phyloP scores from a whole-genome alignment of 2,329 filamentous ascomycete species.

The Ustulina deusta region DNA sequence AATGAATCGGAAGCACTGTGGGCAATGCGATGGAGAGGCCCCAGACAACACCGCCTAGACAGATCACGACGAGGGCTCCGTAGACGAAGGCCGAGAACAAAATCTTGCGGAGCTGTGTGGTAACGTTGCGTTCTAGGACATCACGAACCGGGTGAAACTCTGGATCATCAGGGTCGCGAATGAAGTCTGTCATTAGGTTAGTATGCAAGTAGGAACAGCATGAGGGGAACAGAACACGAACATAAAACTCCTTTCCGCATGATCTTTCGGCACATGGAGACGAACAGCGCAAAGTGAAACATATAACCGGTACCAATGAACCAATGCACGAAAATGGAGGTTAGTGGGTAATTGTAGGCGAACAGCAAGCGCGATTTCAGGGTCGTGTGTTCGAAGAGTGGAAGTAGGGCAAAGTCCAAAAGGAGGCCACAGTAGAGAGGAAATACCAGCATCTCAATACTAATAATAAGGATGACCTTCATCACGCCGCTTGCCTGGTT shows the following conservation, averaged over 20 bases:
- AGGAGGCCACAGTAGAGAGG: constrained; percentile 94
- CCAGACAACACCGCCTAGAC: constrained; percentile 96
- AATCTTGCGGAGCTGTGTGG: constrained; percentile 95
- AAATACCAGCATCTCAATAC: constrained; percentile 98
- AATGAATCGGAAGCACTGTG: constrained; percentile 87
- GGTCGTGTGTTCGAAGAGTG: constrained; percentile 86
- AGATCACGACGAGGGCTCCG: constrained; percentile 90
- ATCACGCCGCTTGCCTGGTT: constrained; percentile 96
- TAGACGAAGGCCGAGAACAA: constrained; percentile 96
- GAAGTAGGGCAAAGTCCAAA: constrained; percentile 87
- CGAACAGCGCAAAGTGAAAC: constrained; percentile 99
- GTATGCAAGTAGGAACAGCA: constrained; percentile 25
- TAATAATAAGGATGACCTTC: constrained; percentile 98
- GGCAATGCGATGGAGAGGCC: constrained; percentile 76
- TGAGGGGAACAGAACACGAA: constrained; percentile 58
- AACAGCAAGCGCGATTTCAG: constrained; percentile 82
- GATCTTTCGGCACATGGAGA: constrained; percentile 98
- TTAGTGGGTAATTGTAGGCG: constrained; percentile 81
- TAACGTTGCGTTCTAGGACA: constrained; percentile 91
- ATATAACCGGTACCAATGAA: constrained; percentile 99
- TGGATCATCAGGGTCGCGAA: constrained; percentile 96
- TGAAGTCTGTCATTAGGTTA: constrained; percentile 76
- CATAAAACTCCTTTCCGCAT: constrained; percentile 94
- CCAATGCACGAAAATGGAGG: constrained; percentile 97
- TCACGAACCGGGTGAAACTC: constrained; percentile 98